Percentiles rank a stretch among this genome's conserved stretches.
Evolutionary conservation across 805 yeast genomes (phyloP).

Genomic region (Starmerella roubikii): DNA sequence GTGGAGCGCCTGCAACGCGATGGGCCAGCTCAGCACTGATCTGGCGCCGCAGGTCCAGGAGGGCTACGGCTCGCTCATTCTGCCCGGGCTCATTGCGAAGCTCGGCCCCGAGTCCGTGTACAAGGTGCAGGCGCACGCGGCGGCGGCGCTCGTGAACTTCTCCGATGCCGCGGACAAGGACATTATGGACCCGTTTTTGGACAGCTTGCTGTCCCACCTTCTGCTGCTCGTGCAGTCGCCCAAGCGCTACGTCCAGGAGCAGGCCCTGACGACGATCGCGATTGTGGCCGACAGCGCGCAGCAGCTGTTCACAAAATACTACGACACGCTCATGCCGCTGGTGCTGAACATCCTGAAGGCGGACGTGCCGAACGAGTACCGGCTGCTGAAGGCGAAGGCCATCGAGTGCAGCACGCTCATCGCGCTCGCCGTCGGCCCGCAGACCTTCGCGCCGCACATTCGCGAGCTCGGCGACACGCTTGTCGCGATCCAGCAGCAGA

Average conservation of each 20-base stretch:
- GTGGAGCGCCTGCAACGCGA: slow-evolving; percentile 90
- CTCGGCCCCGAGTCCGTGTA: slow-evolving; percentile 52
- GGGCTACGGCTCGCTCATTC: slow-evolving; percentile 59
- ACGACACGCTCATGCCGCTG: slow-evolving; percentile 87
- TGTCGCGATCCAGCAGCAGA: slow-evolving; percentile 46
- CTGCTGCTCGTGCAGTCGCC: slow-evolving; percentile 69
- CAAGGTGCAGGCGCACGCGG: slow-evolving; percentile 95
- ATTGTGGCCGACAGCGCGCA: slow-evolving; percentile 95
- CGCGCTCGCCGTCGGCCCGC: slow-evolving; percentile 89
- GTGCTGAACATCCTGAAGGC: slow-evolving; percentile 63
- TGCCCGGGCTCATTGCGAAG: slow-evolving; percentile 80
- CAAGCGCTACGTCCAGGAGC: slow-evolving; percentile 90
- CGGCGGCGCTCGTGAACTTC: slow-evolving; percentile 94
- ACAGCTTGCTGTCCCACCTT: slow-evolving; percentile 58
- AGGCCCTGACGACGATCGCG: slow-evolving; percentile 90
- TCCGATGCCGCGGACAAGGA: slow-evolving; percentile 84
- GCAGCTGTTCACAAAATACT: slow-evolving; percentile 73
- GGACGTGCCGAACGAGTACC: slow-evolving; percentile 65
- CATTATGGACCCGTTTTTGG: slow-evolving; percentile 83
- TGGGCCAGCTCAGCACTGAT: slow-evolving; percentile 95
- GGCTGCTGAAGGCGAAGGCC: slow-evolving; percentile 77
- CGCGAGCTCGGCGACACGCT: slow-evolving; percentile 60
- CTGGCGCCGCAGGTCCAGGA: slow-evolving; percentile 81
- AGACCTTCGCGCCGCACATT: slow-evolving; percentile 65
- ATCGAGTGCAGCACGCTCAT: slow-evolving; percentile 91